Base-by-base conservation (phyloP, 305 asterid genomes). In the Fraxinus baroniana region DNA sequence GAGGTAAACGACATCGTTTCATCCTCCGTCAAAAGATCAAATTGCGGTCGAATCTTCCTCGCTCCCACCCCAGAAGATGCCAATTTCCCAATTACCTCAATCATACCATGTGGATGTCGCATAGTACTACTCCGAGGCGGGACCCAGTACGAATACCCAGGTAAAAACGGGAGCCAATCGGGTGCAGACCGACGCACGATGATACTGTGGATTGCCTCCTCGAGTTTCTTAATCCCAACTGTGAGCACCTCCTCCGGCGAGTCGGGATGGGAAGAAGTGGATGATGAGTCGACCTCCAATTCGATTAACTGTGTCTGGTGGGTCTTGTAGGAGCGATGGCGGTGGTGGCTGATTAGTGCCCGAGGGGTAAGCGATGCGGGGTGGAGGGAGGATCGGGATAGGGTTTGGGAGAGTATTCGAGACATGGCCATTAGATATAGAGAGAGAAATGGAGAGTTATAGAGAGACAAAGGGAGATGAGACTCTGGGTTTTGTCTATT, bases 111-210 rank as follows among this genome's bases (percentile, higher is more conserved):
- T 78, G 79, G 18, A 75, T 24, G 30, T 82, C 70, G 35, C 82
- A 86, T 4, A 82, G 87, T 7, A 26, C 35, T 26, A 66, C 74
- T 78, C 49, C 44, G 79, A 73, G 89, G 89, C 32, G 93, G 95
- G 83, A 90, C 91, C 93, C 93, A 90, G 87, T 86, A 91, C 13
- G 95, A 91, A 78, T 85, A 87, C 0, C 95, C 95, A 2, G 95
- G 95, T 13, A 87, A 80, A 68, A 91, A 91, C 4, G 95, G 93
- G 17, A 91, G 80, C 93, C 95, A 91, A 89, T 86, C 92, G 10
- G 95, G 95, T 4, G 95, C 89, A 7, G 93, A 87, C 46, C 92
- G 92, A 66, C 93, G 91, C 52, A 88, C 91, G 28, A 90, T 84
- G 74, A 91, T 81, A 20, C 84, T 84, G 64, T 89, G 90, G 78